Conservation (phyloP, 2,329 filamentous ascomycete genomes). For the Penicillium polonicum region DNA sequence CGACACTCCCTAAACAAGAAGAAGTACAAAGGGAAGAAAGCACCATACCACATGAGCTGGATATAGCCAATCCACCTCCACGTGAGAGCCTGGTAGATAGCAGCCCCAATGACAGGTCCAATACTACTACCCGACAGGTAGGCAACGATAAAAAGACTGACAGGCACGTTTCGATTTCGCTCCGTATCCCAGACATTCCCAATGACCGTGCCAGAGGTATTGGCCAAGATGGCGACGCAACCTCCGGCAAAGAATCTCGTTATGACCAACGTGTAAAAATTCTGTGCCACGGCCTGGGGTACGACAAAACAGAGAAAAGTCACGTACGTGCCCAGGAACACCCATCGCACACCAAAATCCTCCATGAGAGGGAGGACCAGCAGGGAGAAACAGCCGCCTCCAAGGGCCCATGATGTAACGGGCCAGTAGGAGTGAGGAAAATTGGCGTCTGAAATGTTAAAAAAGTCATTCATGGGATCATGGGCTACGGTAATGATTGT, state of each 20-base stretch:
- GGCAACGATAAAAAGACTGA: slow-evolving; percentile 44
- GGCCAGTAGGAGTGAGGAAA: slow-evolving; percentile 38
- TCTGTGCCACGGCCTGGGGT: slow-evolving; percentile 45
- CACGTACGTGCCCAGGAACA: slow-evolving; percentile 41
- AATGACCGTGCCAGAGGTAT: slow-evolving; percentile 33
- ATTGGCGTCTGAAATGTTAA: slow-evolving; percentile 29
- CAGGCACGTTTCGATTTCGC: slow-evolving; percentile 38
- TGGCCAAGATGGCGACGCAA: slow-evolving; percentile 42
- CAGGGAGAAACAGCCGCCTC: slow-evolving; percentile 29
- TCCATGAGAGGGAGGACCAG: slow-evolving; percentile 38
- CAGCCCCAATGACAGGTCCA: slow-evolving; percentile 47
- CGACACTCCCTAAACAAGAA: slow-evolving; percentile 44
- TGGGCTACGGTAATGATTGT: slow-evolving; percentile 43
- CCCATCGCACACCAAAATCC: slow-evolving; percentile 43
- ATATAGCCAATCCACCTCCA: slow-evolving; percentile 44
- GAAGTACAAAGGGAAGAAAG: slow-evolving; percentile 40
- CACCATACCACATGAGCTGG: slow-evolving; percentile 43
- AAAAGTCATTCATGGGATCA: slow-evolving; percentile 35
- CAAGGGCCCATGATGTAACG: slow-evolving; percentile 34
- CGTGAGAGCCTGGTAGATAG: slow-evolving; percentile 27
- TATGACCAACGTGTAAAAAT: slow-evolving; percentile 47
- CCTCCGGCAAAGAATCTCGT: slow-evolving; percentile 48
- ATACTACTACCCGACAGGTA: slow-evolving; percentile 45
- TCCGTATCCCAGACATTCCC: slow-evolving; percentile 37
- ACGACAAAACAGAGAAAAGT: slow-evolving; percentile 45